phyloP scores from a whole-genome alignment of 108 stramenopile genomes.

The Seminavis robusta region DNA sequence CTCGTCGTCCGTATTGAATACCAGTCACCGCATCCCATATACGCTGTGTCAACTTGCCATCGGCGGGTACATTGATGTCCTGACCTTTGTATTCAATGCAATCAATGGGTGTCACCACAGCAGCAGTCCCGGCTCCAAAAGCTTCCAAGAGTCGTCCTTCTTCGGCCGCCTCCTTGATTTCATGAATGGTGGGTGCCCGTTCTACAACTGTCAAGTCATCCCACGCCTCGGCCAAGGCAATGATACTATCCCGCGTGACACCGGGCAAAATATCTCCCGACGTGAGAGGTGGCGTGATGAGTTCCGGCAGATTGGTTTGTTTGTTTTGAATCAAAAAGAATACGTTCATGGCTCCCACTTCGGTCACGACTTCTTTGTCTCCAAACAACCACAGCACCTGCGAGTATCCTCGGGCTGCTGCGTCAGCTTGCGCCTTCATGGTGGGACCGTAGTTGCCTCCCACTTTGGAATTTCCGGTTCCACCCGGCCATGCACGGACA shows the following conservation, averaged over 20 bases:
- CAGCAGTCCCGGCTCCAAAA: conserved; percentile 97
- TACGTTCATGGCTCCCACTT: conserved; percentile 98
- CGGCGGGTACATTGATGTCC: conserved; percentile 72
- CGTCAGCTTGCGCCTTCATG: conserved; percentile 79
- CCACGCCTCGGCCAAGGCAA: conserved; percentile 76
- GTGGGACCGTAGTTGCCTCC: conserved; percentile 97
- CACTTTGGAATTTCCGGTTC: conserved; percentile 85
- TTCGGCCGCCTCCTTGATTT: conserved; percentile 67
- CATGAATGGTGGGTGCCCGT: conserved; percentile 77
- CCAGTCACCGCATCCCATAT: conserved; percentile 85
- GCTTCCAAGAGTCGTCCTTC: conserved; percentile 88
- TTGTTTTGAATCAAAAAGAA: conserved; percentile 80
- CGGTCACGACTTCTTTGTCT: conserved; percentile 84
- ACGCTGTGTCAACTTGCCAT: conserved; percentile 75
- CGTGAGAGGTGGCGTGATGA: conserved; percentile 90
- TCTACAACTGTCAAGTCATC: conserved; percentile 69
- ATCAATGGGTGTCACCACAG: conserved; percentile 88
- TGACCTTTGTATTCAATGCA: conserved; percentile 80
- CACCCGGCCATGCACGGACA: conserved; percentile 96
- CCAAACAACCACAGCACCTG: conserved; percentile 96
- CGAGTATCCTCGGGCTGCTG: conserved; percentile 72
- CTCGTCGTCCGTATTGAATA: conserved; percentile 86
- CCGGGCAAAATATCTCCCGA: conserved; percentile 94
- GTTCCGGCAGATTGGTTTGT: conserved; percentile 54
- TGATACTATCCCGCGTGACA: conserved; percentile 85